Conservation (phyloP, 2,329 filamentous ascomycete genomes). For the Cytospora leucostoma region DNA sequence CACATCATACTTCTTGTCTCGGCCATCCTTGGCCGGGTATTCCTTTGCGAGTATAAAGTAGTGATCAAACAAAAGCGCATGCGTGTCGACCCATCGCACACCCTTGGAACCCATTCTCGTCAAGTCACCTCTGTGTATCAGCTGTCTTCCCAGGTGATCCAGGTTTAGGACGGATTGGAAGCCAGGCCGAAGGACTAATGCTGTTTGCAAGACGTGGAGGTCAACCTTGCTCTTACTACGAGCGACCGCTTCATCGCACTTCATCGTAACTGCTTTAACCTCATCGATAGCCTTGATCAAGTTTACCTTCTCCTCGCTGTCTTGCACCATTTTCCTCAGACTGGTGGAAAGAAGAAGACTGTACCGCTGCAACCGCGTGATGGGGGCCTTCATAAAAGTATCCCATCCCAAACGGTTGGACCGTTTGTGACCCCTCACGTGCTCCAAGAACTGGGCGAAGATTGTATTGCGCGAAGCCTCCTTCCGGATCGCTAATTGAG, state of each 20-base stretch:
- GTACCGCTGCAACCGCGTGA: slow-evolving; percentile 90
- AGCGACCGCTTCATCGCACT: slow-evolving; percentile 89
- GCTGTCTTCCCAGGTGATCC: slow-evolving; percentile 87
- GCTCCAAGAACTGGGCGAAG: slow-evolving; percentile 83
- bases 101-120: slow-evolving; percentile 86
- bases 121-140: slow-evolving; percentile 86
- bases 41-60: slow-evolving; percentile 93
- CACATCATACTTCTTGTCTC: slow-evolving; percentile 86
- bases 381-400: slow-evolving; percentile 89
- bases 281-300: slow-evolving; percentile 84
- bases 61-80: slow-evolving; percentile 93
- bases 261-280: slow-evolving; percentile 83
- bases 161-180: slow-evolving; percentile 90
- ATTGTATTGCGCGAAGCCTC: slow-evolving; percentile 83
- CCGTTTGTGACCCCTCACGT: slow-evolving; percentile 73
- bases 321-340: slow-evolving; percentile 77
- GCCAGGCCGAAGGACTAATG: slow-evolving; percentile 81
- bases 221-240: slow-evolving; percentile 91
- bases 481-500: slow-evolving; percentile 78
- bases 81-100: slow-evolving; percentile 91
- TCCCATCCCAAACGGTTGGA: slow-evolving; percentile 89
- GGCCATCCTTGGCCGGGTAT: slow-evolving; percentile 66
- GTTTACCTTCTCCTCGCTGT: slow-evolving; percentile 88
- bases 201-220: slow-evolving; percentile 79
- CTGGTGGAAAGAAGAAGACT: slow-evolving; percentile 80